Base-by-base conservation (phyloP, 176 grass and related monocot species). In the Eragrostis nindensis region DNA sequence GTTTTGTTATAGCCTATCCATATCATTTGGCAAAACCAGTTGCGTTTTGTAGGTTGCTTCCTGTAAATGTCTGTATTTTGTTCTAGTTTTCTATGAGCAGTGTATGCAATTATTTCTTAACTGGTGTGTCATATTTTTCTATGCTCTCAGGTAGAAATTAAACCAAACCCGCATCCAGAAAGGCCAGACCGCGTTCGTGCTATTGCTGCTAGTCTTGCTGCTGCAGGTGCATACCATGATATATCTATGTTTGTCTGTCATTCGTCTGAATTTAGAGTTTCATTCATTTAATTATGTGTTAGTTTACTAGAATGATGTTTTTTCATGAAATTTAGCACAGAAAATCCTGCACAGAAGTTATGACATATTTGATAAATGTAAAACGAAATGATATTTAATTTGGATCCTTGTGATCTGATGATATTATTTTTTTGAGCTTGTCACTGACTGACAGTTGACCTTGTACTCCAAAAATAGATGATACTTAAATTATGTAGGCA, bases 131-230 rank as follows among this genome's bases (percentile, higher is more conserved):
- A 21, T 86, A 69, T 76, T 60, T 50, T 52, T 21, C 16, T 73
- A 39, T 84, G 5, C 64, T 82, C 72, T 69, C 85, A 98, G 95
- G 49, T 91, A 73, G 95, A 98, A 79, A 79, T 82, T 75, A 98
- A 98, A 89, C 77, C 90, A 71, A 85, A 95, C 75, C 95, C 95
- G 59, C 95, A 98, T 82, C 95, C 95, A 72, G 95, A 98, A 82
- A 95, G 95, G 69, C 92, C 95, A 32, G 92, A 98, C 52, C 92
- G 95, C 61, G 88, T 98, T 84, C 81, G 88, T 36, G 92, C 92
- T 68, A 95, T 98, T 87, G 88, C 92, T 68, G 78, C 92, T 30
- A 87, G 84, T 62, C 90, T 98, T 86, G 80, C 79, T 76, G 86
- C 87, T 75, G 90, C 90, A 91, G 95, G 95, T 95, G 71, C 68